Evolutionary conservation across 2,329 filamentous ascomycete genomes (phyloP).

Genomic region (Aspergillus fijiensis): DNA sequence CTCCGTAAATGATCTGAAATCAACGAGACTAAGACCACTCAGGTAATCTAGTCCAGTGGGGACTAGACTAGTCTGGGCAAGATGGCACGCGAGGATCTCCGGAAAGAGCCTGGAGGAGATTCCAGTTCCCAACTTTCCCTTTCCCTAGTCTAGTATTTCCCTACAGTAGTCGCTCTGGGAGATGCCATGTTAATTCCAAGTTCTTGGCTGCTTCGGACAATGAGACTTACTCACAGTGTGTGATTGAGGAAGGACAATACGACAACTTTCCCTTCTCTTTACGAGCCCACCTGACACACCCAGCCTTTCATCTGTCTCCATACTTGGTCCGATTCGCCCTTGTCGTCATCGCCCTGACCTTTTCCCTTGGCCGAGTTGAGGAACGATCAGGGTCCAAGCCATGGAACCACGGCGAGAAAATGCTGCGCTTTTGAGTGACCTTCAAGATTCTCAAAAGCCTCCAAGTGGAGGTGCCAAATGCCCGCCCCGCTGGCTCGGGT

Average conservation of each 20-base stretch:
- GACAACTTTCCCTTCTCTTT: too few relatives aligned
- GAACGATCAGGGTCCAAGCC: background rate
- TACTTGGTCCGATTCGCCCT: background rate
- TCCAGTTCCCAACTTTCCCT: background rate
- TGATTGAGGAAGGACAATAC: too few relatives aligned
- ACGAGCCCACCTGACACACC: background rate
- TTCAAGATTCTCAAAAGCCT: background rate
- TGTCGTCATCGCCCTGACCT: background rate
- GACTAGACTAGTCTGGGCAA: slow-evolving; percentile 11
- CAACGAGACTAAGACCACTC: too few relatives aligned
- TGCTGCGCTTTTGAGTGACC: background rate
- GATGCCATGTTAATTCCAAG: too few relatives aligned
- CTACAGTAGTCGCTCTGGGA: too few relatives aligned
- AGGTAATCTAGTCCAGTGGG: background rate
- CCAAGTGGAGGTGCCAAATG: background rate
- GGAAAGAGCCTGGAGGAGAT: background rate
- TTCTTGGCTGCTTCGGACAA: too few relatives aligned
- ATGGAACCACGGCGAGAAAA: background rate
- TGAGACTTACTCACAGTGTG: too few relatives aligned
- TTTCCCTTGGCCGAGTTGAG: background rate
- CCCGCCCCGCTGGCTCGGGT: background rate
- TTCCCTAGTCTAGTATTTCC: too few relatives aligned
- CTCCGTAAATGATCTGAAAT: too few relatives aligned
- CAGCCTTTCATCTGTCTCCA: too few relatives aligned
- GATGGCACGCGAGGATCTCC: slow-evolving; percentile 19